Conservation (phyloP, 164 flowering plant genomes). For the Santalum album region DNA sequence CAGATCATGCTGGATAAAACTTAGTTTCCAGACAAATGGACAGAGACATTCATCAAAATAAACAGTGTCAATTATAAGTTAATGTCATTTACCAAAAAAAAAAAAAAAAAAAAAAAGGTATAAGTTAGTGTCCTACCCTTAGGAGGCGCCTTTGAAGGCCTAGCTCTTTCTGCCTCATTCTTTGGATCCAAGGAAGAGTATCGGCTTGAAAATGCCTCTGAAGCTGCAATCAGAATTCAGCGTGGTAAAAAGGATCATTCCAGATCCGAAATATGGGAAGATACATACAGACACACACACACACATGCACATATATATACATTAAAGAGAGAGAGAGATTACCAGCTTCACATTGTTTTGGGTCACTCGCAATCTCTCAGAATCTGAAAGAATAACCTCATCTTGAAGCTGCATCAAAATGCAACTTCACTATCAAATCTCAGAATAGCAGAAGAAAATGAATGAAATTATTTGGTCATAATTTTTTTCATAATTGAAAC, state of each 20-base stretch:
- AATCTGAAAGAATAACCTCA: conserved; percentile 85
- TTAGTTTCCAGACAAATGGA: background rate
- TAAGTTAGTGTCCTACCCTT: conserved; percentile 42
- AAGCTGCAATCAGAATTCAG: conserved; percentile 44
- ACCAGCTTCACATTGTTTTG: conserved; percentile 93
- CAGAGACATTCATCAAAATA: background rate
- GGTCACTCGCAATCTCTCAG: conserved; percentile 75
- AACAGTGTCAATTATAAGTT: background rate
- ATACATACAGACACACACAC: background rate
- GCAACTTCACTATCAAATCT: background rate
- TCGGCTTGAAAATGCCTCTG: conserved; percentile 96
- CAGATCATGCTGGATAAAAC: background rate
- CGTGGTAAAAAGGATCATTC: too few species aligned
- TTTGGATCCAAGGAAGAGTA: conserved; percentile 78
- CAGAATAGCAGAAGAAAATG: too few species aligned
- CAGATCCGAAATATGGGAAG: too few species aligned
- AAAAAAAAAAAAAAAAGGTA: background rate
- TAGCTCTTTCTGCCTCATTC: conserved; percentile 85
- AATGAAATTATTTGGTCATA: too few species aligned
- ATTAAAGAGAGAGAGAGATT: conserved; percentile 7
- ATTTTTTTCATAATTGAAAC: too few species aligned
- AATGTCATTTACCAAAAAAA: too few species aligned
- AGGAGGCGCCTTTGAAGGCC: conserved; percentile 87
- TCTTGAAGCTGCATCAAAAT: conserved; percentile 73
- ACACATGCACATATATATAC: background rate